Evolutionary conservation across 352 stramenopile species (phyloP).

Genomic region (Phytopythium delawarense): DNA sequence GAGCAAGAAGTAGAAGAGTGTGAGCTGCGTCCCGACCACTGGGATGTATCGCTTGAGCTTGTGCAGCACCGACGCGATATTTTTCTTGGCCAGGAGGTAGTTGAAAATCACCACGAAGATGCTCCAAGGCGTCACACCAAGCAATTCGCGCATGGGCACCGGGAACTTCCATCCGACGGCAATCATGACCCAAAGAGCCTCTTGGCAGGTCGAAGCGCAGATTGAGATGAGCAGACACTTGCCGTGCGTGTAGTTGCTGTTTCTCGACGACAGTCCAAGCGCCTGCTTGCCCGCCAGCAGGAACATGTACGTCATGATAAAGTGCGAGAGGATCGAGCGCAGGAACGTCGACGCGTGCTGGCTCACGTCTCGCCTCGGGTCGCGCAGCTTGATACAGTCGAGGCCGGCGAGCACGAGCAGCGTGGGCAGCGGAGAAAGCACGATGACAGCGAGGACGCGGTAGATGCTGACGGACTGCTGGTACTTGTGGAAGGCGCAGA

Average conservation of each 20-base stretch:
- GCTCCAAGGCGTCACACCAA: slow-evolving; percentile 7
- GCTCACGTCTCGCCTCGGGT: slow-evolving; percentile 1
- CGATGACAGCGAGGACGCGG: slow-evolving; percentile 11
- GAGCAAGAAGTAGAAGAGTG: slow-evolving; percentile 17
- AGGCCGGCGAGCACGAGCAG: slow-evolving; percentile 7
- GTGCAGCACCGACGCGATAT: slow-evolving; percentile 3
- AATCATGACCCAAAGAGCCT: too few species aligned
- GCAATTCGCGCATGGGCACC: slow-evolving; percentile 13
- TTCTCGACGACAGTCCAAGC: slow-evolving; percentile 2
- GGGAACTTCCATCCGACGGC: slow-evolving; percentile 5
- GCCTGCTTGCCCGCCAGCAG: slow-evolving; percentile 9
- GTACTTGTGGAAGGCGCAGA: slow-evolving; percentile 17
- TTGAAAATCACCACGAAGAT: slow-evolving; percentile 9
- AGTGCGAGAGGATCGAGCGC: slow-evolving; percentile 6
- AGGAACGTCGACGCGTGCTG: slow-evolving; percentile 10
- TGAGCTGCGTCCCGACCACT: slow-evolving; percentile 11
- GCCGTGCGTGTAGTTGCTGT: slow-evolving; percentile 10
- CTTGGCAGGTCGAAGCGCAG: too few species aligned
- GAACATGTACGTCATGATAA: slow-evolving; percentile 10
- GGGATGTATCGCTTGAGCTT: slow-evolving; percentile 11
- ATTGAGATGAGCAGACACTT: too few species aligned
- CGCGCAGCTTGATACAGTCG: slow-evolving; percentile 6
- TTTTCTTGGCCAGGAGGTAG: slow-evolving; percentile 9
- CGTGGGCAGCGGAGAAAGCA: slow-evolving; percentile 12
- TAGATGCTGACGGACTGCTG: slow-evolving; percentile 10